Conservation (phyloP, 176 grass and related monocot species). For the Musa itinerans region DNA sequence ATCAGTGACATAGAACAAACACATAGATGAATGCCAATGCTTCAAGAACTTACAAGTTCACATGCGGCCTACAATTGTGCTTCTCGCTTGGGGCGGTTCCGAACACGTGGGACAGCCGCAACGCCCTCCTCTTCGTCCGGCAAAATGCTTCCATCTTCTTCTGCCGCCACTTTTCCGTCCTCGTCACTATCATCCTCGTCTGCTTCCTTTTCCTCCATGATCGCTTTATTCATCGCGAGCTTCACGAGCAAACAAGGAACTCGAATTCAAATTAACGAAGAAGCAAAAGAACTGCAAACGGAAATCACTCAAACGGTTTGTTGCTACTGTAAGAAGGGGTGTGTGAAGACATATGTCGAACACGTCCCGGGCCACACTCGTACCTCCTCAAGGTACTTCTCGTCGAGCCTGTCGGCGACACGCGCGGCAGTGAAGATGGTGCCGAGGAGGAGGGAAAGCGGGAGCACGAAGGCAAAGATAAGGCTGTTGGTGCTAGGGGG, state of each 20-base stretch:
- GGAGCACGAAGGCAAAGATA: constrained; percentile 79
- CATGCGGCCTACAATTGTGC: constrained; percentile 10
- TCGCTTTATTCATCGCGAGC: constrained; percentile 59
- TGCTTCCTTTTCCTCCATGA: constrained; percentile 51
- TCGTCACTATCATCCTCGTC: constrained; percentile 3
- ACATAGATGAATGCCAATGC: neutral
- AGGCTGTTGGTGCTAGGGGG: constrained; percentile 55
- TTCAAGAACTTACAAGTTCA: neutral
- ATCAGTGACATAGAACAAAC: neutral
- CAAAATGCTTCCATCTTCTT: neutral
- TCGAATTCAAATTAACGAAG: neutral
- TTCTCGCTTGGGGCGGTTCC: constrained; percentile 47
- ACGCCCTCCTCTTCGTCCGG: constrained; percentile 31
- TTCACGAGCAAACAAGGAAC: neutral
- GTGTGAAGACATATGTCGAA: constrained; percentile 5
- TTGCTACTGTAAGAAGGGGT: neutral
- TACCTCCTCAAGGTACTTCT: constrained; percentile 78
- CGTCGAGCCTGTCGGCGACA: constrained; percentile 63
- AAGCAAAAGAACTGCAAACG: neutral
- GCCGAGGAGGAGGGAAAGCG: constrained; percentile 66
- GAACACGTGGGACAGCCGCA: constrained; percentile 23
- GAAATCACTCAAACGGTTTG: neutral
- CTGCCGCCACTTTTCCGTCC: neutral
- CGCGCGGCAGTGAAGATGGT: constrained; percentile 52
- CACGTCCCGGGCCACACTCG: neutral